Evolutionary conservation across 1,284 basidiomycete species (phyloP).

Genomic region (Ganoderma meredithae): DNA sequence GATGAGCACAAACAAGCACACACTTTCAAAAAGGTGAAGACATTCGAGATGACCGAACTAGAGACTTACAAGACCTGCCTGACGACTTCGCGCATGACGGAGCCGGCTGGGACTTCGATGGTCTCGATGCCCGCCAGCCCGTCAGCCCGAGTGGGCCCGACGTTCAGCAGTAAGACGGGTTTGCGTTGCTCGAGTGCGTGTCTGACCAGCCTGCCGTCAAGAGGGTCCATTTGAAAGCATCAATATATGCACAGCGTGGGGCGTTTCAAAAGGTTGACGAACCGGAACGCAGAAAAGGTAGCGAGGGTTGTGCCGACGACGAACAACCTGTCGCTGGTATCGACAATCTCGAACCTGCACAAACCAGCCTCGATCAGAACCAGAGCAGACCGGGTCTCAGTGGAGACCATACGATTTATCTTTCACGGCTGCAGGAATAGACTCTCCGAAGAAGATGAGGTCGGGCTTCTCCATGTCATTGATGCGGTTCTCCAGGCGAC

Average conservation of each 20-base stretch:
- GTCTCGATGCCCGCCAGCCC: conserved; percentile 75
- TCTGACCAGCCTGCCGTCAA: conserved; percentile 54
- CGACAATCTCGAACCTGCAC: conserved; percentile 67
- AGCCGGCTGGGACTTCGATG: conserved; percentile 76
- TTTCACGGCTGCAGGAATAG: conserved; percentile 68
- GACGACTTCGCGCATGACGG: conserved; percentile 72
- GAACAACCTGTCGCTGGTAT: conserved; percentile 71
- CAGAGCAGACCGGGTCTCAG: neutral
- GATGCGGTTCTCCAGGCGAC: conserved; percentile 59
- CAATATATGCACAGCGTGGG: neutral
- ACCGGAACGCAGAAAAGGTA: conserved; percentile 92
- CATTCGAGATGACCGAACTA: neutral
- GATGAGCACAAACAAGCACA: neutral
- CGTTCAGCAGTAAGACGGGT: conserved; percentile 82
- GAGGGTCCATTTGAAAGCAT: no score
- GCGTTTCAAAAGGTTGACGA: neutral
- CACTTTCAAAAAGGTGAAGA: neutral
- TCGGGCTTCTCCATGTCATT: conserved; percentile 80
- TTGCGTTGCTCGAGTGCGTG: conserved; percentile 80
- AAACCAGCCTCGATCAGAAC: neutral
- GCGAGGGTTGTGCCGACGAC: conserved; percentile 90
- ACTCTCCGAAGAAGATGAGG: conserved; percentile 91
- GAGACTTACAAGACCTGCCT: conserved; percentile 59
- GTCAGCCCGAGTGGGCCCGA: conserved; percentile 89
- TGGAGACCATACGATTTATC: conserved; percentile 69